These are phyloP conservation scores for Cryphonectria radicalis DNA, from an alignment of 2,329 filamentous ascomycete species.

Conservation along the genomic window DNA sequence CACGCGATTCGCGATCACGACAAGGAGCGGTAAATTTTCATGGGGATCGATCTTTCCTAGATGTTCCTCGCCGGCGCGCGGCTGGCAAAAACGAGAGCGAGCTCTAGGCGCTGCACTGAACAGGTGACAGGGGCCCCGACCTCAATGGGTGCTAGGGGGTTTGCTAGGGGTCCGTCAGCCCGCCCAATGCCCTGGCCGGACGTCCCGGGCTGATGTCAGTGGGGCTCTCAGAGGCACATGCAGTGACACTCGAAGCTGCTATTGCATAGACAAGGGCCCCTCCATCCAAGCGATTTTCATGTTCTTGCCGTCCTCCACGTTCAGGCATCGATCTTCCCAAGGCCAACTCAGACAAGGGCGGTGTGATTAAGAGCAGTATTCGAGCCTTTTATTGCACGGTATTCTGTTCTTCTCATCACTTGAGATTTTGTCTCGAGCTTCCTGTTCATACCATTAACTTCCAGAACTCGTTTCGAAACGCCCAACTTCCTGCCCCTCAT, in stretches of 20 bases:
- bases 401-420: not conserved
- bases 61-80: not conserved
- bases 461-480: slow-evolving; percentile 12
- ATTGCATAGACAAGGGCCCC: slow-evolving; percentile 20
- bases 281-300: slow-evolving; percentile 24
- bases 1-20: not conserved
- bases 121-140: not conserved
- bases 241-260: not conserved
- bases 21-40: not conserved
- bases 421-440: slow-evolving; percentile 1
- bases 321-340: slow-evolving; percentile 3
- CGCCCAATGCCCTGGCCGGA: slow-evolving; percentile 15
- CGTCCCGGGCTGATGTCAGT: slow-evolving; percentile 28
- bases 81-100: not conserved
- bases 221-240: slow-evolving; percentile 9
- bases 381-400: not conserved
- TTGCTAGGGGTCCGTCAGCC: not conserved
- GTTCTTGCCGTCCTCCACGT: slow-evolving; percentile 14
- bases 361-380: slow-evolving; percentile 9
- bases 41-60: not conserved
- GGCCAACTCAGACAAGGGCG: slow-evolving; percentile 3
- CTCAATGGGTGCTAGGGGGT: not conserved
- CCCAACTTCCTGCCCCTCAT: slow-evolving; percentile 2
- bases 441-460: not conserved
- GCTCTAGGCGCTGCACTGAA: not conserved